A percentile compares a stretch with the other conserved stretches of the same genome.
These are phyloP conservation scores for Mucor velutinosus DNA, from an alignment of 371 early-diverging fungal genomes.

Conservation along the genomic window DNA sequence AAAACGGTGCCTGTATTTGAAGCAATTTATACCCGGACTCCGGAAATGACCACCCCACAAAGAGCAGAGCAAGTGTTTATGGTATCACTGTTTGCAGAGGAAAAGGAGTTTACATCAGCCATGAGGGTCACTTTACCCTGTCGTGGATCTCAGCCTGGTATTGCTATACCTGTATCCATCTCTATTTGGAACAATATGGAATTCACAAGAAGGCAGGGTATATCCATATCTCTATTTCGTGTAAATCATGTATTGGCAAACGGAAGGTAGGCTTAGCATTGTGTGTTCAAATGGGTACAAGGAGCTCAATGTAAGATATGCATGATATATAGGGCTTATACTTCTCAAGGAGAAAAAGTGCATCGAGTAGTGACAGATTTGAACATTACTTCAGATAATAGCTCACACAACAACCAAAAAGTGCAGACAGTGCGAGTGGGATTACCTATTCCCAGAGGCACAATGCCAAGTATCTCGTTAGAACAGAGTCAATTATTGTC, in stretches of 20 bases:
- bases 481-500: constrained; percentile 24
- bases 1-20: constrained; percentile 19
- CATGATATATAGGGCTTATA: constrained; percentile 3
- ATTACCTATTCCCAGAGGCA: constrained; percentile 21
- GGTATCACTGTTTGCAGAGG: background rate
- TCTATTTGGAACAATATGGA: constrained; percentile 22
- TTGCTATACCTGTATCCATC: constrained; percentile 22
- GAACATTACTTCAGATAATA: constrained; percentile 2
- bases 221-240: constrained; percentile 20
- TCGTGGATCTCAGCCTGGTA: constrained; percentile 19
- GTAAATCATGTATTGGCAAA: constrained; percentile 17
- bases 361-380: constrained; percentile 20
- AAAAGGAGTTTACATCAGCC: constrained; percentile 7
- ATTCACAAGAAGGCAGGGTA: constrained; percentile 20
- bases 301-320: background rate
- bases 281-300: background rate
- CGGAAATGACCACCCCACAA: constrained; percentile 18
- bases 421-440: constrained; percentile 13
- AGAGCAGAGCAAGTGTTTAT: constrained; percentile 15
- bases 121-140: constrained; percentile 27
- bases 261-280: constrained; percentile 8
- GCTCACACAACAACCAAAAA: background rate
- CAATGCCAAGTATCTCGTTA: constrained; percentile 20
- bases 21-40: constrained; percentile 13
- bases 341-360: constrained; percentile 18